phyloP scores from a whole-genome alignment of 176 grass and related monocot genomes.

The Secale cereale region DNA sequence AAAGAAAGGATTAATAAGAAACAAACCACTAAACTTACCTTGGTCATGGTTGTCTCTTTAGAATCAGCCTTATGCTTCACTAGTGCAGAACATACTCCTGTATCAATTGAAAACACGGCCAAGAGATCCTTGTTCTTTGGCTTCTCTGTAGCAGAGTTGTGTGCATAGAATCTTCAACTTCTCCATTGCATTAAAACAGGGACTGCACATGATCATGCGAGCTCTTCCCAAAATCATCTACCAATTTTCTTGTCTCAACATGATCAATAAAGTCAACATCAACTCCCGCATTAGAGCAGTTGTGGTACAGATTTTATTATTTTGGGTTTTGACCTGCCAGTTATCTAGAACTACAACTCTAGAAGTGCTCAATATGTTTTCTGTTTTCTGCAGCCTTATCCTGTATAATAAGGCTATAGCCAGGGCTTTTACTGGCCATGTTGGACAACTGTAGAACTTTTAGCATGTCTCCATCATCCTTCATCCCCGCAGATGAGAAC shows the following conservation, averaged over 20 bases:
- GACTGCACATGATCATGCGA: neutral
- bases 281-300: constrained; percentile 10
- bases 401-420: constrained; percentile 55
- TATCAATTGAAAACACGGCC: neutral
- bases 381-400: constrained; percentile 25
- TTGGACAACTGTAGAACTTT: constrained; percentile 37
- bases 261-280: neutral
- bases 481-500: constrained; percentile 47
- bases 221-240: neutral
- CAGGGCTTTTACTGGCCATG: constrained; percentile 48
- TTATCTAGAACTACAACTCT: neutral
- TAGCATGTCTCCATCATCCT: constrained; percentile 41
- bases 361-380: neutral
- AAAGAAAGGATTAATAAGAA: neutral
- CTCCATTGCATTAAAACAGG: neutral
- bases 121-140: neutral
- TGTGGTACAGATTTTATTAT: neutral
- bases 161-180: neutral
- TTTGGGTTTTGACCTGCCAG: constrained; percentile 4
- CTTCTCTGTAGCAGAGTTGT: constrained; percentile 11
- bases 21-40: constrained; percentile 13
- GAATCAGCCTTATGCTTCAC: constrained; percentile 1
- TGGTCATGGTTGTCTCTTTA: neutral
- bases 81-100: neutral
- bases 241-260: neutral